Evolutionary conservation across 257 asterid genomes (phyloP).

Genomic region (Plantago major): DNA sequence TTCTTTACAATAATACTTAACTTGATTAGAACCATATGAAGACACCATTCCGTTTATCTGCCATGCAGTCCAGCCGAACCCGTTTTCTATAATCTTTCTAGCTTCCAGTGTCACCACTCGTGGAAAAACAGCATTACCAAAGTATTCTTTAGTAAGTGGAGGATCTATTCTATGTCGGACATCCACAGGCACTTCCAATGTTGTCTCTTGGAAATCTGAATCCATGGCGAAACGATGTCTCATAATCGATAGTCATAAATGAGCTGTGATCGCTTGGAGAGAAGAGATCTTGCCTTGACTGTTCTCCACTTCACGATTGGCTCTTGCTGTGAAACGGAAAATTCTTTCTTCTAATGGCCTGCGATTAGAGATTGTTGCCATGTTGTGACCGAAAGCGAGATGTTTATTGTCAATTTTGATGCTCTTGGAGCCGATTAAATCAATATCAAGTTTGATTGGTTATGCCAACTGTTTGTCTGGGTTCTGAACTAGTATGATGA

Average conservation of each 20-base stretch:
- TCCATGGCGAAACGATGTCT: constrained; percentile 17
- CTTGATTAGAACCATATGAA: neutral
- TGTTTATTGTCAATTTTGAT: constrained; percentile 11
- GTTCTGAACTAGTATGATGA: no score
- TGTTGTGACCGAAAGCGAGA: neutral
- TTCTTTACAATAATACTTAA: no score
- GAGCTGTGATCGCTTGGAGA: constrained; percentile 49
- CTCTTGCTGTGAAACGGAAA: constrained; percentile 24
- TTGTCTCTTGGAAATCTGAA: neutral
- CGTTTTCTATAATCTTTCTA: constrained; percentile 21
- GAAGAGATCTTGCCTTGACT: constrained; percentile 25
- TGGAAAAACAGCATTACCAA: constrained; percentile 36
- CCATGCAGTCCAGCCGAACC: constrained; percentile 46
- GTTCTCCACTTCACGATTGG: constrained; percentile 14
- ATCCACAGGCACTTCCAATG: constrained; percentile 24
- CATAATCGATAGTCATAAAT: constrained; percentile 35
- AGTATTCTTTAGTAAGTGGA: constrained; percentile 40
- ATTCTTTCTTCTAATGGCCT: constrained; percentile 14
- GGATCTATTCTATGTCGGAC: constrained; percentile 32
- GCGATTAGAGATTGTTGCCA: no score
- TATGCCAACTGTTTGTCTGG: no score
- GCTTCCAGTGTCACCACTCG: constrained; percentile 19
- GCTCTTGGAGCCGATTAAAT: neutral
- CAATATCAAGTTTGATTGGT: neutral
- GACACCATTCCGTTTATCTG: constrained; percentile 31